These are phyloP conservation scores for Aspergillus floridensis DNA, from an alignment of 2,329 filamentous ascomycete genomes.

Conservation along the genomic window DNA sequence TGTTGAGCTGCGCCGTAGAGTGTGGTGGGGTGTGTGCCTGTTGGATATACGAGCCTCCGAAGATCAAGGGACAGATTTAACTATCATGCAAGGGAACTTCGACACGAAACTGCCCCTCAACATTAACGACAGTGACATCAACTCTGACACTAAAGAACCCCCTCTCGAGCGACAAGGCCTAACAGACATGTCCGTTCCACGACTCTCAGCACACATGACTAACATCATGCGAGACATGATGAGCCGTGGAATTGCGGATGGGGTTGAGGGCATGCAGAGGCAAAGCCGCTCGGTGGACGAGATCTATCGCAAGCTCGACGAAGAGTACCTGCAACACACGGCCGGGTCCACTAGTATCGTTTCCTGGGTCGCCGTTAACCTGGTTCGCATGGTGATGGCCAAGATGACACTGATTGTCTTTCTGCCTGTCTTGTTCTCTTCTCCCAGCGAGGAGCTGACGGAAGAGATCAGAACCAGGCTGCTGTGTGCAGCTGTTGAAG, in stretches of 20 bases:
- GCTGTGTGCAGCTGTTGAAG: slow-evolving; percentile 32
- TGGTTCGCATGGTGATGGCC: slow-evolving; percentile 32
- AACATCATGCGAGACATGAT: slow-evolving; percentile 31
- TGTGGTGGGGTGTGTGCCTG: slow-evolving; percentile 44
- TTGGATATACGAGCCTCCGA: slow-evolving; percentile 61
- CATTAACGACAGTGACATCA: slow-evolving; percentile 50
- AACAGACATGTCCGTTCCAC: slow-evolving; percentile 52
- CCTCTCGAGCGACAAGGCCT: slow-evolving; percentile 51
- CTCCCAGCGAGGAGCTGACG: background rate
- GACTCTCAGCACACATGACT: slow-evolving; percentile 36
- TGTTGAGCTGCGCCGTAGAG: slow-evolving; percentile 38
- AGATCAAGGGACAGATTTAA: slow-evolving; percentile 62
- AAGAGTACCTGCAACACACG: slow-evolving; percentile 43
- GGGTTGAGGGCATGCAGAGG: slow-evolving; percentile 21
- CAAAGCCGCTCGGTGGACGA: slow-evolving; percentile 48
- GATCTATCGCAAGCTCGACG: slow-evolving; percentile 45
- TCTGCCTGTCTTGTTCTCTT: slow-evolving; percentile 45
- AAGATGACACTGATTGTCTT: slow-evolving; percentile 52
- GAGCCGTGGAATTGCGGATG: background rate
- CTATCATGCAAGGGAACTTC: slow-evolving; percentile 57
- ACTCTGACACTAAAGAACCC: slow-evolving; percentile 25
- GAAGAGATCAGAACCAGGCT: background rate
- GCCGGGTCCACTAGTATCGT: slow-evolving; percentile 38
- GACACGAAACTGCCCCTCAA: slow-evolving; percentile 56
- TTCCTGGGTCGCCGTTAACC: slow-evolving; percentile 51